These are phyloP conservation scores for Grosmannia huntii DNA, from an alignment of 2,329 filamentous ascomycete genomes.

Conservation along the genomic window DNA sequence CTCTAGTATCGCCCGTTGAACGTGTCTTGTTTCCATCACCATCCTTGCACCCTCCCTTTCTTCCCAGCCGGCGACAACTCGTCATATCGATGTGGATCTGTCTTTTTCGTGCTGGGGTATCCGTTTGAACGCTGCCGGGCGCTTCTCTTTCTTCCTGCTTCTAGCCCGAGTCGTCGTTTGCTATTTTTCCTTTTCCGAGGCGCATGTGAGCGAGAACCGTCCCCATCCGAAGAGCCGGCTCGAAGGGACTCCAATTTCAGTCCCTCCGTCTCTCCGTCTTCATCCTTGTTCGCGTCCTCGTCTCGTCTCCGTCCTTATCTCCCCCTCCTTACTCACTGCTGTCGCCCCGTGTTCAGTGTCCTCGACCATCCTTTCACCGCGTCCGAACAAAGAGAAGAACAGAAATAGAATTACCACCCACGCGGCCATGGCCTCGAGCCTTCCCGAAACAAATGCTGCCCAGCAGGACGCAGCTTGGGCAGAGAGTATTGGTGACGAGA, in stretches of 20 bases:
- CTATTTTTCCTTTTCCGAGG: neutral
- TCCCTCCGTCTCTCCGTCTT: neutral
- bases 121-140: neutral
- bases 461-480: constrained; percentile 31
- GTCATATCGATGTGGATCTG: neutral
- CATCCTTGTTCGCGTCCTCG: too few species aligned
- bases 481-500: constrained; percentile 38
- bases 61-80: neutral
- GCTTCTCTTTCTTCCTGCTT: neutral
- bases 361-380: neutral
- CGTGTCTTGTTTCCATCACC: neutral
- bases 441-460: constrained; percentile 11
- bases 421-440: constrained; percentile 16
- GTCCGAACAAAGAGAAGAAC: neutral
- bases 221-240: neutral
- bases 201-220: neutral
- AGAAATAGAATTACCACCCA: neutral
- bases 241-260: neutral
- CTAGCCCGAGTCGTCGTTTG: neutral
- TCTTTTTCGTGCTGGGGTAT: neutral
- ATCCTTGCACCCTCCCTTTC: neutral
- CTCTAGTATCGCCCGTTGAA: neutral
- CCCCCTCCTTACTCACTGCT: neutral
- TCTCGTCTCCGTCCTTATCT: neutral
- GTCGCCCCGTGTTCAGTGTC: neutral